Evolutionary conservation across 805 yeast genomes (phyloP).

Genomic region (Hanseniaspora osmophila): DNA sequence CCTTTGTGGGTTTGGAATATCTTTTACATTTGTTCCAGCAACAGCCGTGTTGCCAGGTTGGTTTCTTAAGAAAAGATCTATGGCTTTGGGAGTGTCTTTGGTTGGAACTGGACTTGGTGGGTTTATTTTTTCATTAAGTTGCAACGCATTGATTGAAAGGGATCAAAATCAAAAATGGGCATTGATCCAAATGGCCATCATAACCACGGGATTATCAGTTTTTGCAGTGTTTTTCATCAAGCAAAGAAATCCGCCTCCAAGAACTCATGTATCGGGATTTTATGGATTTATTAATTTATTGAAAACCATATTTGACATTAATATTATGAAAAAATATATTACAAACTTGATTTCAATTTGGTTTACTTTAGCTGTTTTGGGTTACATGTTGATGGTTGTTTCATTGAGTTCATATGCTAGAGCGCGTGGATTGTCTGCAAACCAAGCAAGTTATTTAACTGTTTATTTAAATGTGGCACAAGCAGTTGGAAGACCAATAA

Average conservation of each 20-base stretch:
- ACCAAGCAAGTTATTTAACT: conserved; percentile 31
- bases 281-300: conserved; percentile 9
- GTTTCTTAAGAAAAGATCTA: conserved; percentile 49
- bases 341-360: conserved; percentile 24
- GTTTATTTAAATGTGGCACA: conserved; percentile 35
- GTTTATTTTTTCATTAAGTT: conserved; percentile 28
- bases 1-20: conserved; percentile 37
- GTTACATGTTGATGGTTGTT: conserved; percentile 31
- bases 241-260: conserved; percentile 26
- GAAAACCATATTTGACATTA: conserved; percentile 23
- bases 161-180: conserved; percentile 35
- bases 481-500: conserved; percentile 33
- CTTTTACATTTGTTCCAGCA: conserved; percentile 45
- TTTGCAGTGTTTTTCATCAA: conserved; percentile 30
- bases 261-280: conserved; percentile 6
- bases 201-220: conserved; percentile 24
- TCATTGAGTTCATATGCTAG: conserved; percentile 34
- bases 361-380: conserved; percentile 25
- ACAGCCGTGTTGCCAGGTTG: conserved; percentile 52
- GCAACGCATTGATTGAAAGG: conserved; percentile 29
- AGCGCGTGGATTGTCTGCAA: conserved; percentile 31
- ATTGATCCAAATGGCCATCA: conserved; percentile 30
- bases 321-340: conserved; percentile 20
- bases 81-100: conserved; percentile 36
- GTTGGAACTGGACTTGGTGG: conserved; percentile 45